Conservation (phyloP, 1,139 yeast species). For the Candida pseudoviswanathii region DNA sequence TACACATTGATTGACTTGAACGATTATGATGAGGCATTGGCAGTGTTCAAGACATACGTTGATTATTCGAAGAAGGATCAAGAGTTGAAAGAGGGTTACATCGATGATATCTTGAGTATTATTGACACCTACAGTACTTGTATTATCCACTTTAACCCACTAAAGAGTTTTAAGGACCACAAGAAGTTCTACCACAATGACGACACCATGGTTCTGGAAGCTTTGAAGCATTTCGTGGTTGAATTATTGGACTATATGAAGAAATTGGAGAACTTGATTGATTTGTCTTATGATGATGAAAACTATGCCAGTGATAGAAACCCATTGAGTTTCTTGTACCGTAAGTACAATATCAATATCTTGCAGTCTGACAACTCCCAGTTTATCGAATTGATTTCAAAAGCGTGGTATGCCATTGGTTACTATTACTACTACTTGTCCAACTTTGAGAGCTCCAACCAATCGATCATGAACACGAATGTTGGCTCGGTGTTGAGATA, state of each 20-base stretch:
- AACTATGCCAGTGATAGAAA: slow-evolving; percentile 19
- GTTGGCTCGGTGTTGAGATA: slow-evolving; percentile 22
- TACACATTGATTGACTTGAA: slow-evolving; percentile 36
- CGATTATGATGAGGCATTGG: slow-evolving; percentile 49
- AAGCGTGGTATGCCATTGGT: slow-evolving; percentile 45
- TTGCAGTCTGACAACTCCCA: slow-evolving; percentile 32
- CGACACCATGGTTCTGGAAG: slow-evolving; percentile 24
- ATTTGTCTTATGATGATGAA: slow-evolving; percentile 32
- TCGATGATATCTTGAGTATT: slow-evolving; percentile 38
- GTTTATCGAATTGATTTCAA: slow-evolving; percentile 35
- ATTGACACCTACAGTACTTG: slow-evolving; percentile 41
- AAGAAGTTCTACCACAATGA: slow-evolving; percentile 31
- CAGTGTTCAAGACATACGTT: slow-evolving; percentile 42
- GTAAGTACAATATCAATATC: slow-evolving; percentile 38
- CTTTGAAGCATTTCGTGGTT: slow-evolving; percentile 21
- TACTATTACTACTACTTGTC: slow-evolving; percentile 34
- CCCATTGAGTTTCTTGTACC: slow-evolving; percentile 40
- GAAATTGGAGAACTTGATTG: slow-evolving; percentile 25
- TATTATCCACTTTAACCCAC: slow-evolving; percentile 40
- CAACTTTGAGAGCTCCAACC: slow-evolving; percentile 29
- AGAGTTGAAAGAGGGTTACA: slow-evolving; percentile 34
- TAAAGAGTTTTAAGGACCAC: slow-evolving; percentile 25
- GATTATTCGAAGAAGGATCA: slow-evolving; percentile 38
- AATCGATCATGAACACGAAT: slow-evolving; percentile 20
- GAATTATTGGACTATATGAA: slow-evolving; percentile 28